Evolutionary conservation across 805 yeast species (phyloP).

Genomic region (Candida ficus): DNA sequence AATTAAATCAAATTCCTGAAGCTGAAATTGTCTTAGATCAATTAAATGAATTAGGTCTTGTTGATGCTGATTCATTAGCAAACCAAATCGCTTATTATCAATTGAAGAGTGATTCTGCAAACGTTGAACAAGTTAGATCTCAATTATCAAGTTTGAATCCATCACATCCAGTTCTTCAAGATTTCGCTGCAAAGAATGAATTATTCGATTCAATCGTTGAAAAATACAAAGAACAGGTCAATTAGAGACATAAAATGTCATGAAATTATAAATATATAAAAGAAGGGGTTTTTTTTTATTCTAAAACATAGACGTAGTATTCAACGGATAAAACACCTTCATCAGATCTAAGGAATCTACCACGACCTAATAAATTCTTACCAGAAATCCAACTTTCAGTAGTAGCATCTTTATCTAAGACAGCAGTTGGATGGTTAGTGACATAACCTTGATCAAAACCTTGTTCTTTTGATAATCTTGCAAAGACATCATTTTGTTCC

Average conservation of each 20-base stretch:
- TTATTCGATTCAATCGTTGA: constrained; percentile 66
- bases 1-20: constrained; percentile 77
- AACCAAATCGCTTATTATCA: constrained; percentile 61
- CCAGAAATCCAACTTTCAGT: constrained; percentile 47
- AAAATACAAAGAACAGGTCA: constrained; percentile 39
- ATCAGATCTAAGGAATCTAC: constrained; percentile 49
- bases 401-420: constrained; percentile 36
- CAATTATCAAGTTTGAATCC: constrained; percentile 45
- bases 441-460: constrained; percentile 44
- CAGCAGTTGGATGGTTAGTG: constrained; percentile 41
- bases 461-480: constrained; percentile 27
- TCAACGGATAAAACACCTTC: constrained; percentile 46
- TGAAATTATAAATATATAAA: background rate
- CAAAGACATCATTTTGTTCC: constrained; percentile 31
- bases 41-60: constrained; percentile 36
- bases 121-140: constrained; percentile 35
- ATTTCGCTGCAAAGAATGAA: constrained; percentile 53
- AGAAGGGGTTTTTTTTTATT: constrained; percentile 7
- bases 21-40: constrained; percentile 60
- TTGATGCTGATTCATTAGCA: constrained; percentile 48
- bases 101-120: constrained; percentile 39
- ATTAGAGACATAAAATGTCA: too few species aligned
- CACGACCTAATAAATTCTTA: constrained; percentile 51
- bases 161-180: constrained; percentile 52
- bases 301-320: constrained; percentile 37